Conservation (phyloP, 2,329 filamentous ascomycete genomes). For the Stenocarpella maydis region DNA sequence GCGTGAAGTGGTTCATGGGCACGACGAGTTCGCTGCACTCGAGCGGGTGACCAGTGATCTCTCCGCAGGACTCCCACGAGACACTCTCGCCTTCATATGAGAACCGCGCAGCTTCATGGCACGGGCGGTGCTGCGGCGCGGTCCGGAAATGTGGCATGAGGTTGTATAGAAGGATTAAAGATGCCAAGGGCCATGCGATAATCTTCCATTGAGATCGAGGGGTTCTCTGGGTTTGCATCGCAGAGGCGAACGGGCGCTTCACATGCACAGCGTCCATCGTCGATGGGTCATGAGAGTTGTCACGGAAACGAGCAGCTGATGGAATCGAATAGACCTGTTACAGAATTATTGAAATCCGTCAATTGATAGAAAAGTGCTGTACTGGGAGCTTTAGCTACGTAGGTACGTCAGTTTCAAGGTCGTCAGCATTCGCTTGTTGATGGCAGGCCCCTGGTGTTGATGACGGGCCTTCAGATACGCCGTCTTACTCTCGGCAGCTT, state of each 20-base stretch:
- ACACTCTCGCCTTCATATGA: constrained; percentile 47
- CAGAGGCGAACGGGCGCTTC: neutral
- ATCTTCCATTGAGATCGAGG: neutral
- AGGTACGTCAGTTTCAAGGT: constrained; percentile 5
- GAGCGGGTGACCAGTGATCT: constrained; percentile 44
- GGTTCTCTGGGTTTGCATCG: too few species aligned
- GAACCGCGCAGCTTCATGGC: neutral
- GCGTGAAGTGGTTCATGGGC: constrained; percentile 55
- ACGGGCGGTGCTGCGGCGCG: too few species aligned
- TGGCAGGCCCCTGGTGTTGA: neutral
- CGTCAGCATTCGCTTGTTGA: neutral
- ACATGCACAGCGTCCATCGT: neutral
- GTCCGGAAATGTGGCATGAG: neutral
- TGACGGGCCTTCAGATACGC: neutral
- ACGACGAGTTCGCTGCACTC: constrained; percentile 54
- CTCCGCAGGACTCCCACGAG: constrained; percentile 50
- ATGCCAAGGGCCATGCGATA: neutral
- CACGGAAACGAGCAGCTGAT: too few species aligned
- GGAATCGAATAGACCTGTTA: too few species aligned
- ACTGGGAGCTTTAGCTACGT: too few species aligned
- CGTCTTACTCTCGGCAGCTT: neutral
- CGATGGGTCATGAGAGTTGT: neutral
- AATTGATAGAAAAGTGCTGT: too few species aligned
- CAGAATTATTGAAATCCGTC: too few species aligned
- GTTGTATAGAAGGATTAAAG: neutral